phyloP scores from a whole-genome alignment of 345 rosid species.

The Brassica rapa region DNA sequence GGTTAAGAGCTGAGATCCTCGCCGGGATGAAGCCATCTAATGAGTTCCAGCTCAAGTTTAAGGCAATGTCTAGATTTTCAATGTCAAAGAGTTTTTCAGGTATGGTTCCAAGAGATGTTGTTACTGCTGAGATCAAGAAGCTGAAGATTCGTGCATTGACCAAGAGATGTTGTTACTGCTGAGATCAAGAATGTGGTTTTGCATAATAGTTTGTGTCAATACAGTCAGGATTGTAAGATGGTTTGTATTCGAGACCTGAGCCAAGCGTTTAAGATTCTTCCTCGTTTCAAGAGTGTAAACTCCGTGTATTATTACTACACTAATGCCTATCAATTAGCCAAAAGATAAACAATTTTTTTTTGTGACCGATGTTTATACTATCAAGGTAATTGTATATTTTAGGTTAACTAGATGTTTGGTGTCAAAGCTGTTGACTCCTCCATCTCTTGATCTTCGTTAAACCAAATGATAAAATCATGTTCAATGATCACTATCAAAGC shows the following conservation, averaged over 20 bases:
- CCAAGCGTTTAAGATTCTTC: conserved; percentile 47
- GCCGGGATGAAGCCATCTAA: conserved; percentile 58
- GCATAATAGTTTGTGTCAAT: no score
- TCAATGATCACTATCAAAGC: no score
- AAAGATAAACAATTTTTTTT: no score
- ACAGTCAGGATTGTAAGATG: conserved; percentile 11
- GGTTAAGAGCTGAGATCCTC: conserved; percentile 55
- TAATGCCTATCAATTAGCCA: no score
- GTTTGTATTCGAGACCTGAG: conserved; percentile 53
- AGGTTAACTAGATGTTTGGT: no score
- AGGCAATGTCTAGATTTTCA: conserved; percentile 64
- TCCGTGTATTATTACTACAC: no score
- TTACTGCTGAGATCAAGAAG: conserved; percentile 76
- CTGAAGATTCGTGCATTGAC: conserved; percentile 59
- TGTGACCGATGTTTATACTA: background rate
- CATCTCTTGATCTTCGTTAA: no score
- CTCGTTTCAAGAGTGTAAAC: background rate
- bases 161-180: conserved; percentile 40
- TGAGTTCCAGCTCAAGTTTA: conserved; percentile 74
- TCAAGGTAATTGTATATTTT: background rate
- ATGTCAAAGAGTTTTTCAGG: conserved; percentile 59
- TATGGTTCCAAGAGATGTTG: conserved; percentile 50
- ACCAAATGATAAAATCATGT: no score
- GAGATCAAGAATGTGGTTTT: no score
- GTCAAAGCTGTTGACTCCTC: background rate